Conservation (phyloP, 495 filamentous ascomycete genomes). For the Gamarada debralockiae region DNA sequence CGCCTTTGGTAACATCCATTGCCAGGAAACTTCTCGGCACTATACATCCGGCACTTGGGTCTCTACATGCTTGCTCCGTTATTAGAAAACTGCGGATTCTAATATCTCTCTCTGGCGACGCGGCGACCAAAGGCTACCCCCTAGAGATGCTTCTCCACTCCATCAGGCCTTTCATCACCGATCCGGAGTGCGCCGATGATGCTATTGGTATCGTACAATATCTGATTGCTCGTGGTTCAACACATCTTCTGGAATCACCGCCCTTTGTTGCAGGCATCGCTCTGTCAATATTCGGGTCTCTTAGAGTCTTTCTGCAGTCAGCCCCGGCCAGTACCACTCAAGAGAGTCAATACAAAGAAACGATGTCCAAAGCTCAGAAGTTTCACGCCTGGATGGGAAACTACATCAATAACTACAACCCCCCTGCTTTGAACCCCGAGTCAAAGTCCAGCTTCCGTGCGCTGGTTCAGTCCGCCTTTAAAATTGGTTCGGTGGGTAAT, state of each 20-base stretch:
- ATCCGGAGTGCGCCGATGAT: constrained; percentile 88
- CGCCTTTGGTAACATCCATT: constrained; percentile 67
- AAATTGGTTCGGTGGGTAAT: constrained; percentile 54
- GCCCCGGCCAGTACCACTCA: constrained; percentile 67
- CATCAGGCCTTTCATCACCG: constrained; percentile 71
- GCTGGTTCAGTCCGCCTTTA: constrained; percentile 59
- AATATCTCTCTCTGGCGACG: constrained; percentile 68
- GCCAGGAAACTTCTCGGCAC: constrained; percentile 74
- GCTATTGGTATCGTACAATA: constrained; percentile 84
- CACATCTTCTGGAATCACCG: constrained; percentile 59
- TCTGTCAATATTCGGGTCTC: constrained; percentile 68
- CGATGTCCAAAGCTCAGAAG: constrained; percentile 61
- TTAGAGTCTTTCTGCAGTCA: constrained; percentile 66
- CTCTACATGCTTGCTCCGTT: constrained; percentile 79
- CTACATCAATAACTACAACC: constrained; percentile 45
- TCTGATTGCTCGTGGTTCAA: constrained; percentile 63
- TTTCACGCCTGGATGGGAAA: constrained; percentile 65
- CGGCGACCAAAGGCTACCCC: constrained; percentile 72
- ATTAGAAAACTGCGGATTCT: constrained; percentile 82
- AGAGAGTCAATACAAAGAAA: constrained; percentile 67
- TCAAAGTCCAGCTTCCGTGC: constrained; percentile 53
- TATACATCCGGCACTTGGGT: constrained; percentile 82
- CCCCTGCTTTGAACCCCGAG: constrained; percentile 33
- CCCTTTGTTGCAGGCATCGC: constrained; percentile 76
- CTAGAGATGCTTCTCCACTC: constrained; percentile 89